Evolutionary conservation across 306 rosid genomes (phyloP).

Genomic region (Begonia masoniana): DNA sequence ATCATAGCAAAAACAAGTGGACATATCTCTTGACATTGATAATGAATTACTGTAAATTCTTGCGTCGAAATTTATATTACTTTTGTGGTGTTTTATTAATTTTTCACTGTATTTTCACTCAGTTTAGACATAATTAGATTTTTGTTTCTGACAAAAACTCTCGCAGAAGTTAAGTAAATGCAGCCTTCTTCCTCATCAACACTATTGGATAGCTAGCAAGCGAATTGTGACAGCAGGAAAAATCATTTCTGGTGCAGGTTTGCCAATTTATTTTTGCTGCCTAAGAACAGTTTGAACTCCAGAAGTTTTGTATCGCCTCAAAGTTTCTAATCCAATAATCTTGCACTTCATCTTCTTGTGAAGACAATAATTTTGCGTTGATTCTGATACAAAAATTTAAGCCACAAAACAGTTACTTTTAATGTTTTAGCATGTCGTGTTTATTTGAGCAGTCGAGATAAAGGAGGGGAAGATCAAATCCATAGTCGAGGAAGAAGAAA

Average conservation of each 20-base stretch:
- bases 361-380: no score
- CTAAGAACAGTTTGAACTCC: no score
- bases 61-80: not conserved
- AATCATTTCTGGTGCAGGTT: constrained; percentile 77
- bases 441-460: constrained; percentile 55
- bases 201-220: constrained; percentile 74
- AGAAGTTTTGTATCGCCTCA: no score
- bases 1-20: no score
- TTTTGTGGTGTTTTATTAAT: no score
- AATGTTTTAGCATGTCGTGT: not conserved
- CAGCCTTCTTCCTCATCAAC: constrained; percentile 54
- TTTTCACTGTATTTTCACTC: not conserved
- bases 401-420: no score
- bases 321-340: no score
- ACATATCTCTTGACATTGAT: no score
- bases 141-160: not conserved
- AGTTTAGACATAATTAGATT: no score
- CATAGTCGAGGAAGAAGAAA: constrained; percentile 42
- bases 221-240: constrained; percentile 81
- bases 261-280: constrained; percentile 7
- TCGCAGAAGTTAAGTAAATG: constrained; percentile 17
- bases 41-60: not conserved
- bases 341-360: no score
- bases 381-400: no score
- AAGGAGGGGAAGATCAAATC: constrained; percentile 58